Evolutionary conservation across 192 early-diverging fungal genomes (phyloP).

Genomic region (Mortierella alpina): DNA sequence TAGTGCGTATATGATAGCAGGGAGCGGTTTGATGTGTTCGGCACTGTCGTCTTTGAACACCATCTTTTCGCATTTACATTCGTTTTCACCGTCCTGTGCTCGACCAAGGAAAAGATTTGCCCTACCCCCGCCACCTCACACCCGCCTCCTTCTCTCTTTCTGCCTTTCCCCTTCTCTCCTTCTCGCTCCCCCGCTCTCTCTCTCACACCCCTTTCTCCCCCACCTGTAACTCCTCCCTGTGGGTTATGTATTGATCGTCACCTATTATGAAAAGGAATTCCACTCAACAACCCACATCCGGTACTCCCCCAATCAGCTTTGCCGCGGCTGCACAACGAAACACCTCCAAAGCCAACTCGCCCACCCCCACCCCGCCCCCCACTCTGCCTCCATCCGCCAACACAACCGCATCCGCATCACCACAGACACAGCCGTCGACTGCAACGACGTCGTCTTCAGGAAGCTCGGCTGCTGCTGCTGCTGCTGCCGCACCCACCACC

Average conservation of each 20-base stretch:
- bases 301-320: conserved; percentile 53
- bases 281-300: conserved; percentile 40
- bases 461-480: conserved; percentile 21
- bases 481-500: background rate
- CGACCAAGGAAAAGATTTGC: background rate
- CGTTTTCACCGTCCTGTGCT: conserved; percentile 8
- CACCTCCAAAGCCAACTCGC: conserved; percentile 36
- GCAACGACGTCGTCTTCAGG: conserved; percentile 36
- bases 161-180: conserved; percentile 5
- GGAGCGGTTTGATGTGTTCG: no score
- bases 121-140: background rate
- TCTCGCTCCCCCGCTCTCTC: background rate
- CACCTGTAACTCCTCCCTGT: conserved; percentile 28
- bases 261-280: conserved; percentile 56
- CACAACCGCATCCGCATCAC: conserved; percentile 13
- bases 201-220: background rate
- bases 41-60: background rate
- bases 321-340: conserved; percentile 52
- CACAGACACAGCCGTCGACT: conserved; percentile 27
- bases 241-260: conserved; percentile 50
- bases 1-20: no score
- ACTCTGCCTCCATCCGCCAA: conserved; percentile 14
- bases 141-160: conserved; percentile 3
- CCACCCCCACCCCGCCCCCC: conserved; percentile 15
- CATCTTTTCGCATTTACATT: background rate